These are phyloP conservation scores for Globisporangium cederbergense DNA, from an alignment of 352 stramenopile genomes.

Conservation along the genomic window DNA sequence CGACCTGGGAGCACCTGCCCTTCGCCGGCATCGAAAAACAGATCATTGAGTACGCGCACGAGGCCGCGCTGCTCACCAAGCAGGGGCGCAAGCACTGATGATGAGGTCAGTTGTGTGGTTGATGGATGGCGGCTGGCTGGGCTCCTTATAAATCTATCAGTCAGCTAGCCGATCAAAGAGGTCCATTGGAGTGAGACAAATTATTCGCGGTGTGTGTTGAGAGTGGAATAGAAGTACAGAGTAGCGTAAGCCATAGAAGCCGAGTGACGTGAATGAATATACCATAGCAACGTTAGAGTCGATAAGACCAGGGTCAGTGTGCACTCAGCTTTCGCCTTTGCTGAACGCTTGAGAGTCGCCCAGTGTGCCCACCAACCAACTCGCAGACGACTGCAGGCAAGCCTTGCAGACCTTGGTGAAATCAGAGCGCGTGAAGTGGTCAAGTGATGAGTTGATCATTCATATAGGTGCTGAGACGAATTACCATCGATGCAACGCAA, in stretches of 20 bases:
- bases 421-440: too few species aligned
- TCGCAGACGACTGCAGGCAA: too few species aligned
- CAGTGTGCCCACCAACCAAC: too few species aligned
- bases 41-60: conserved; percentile 49
- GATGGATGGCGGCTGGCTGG: too few species aligned
- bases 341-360: too few species aligned
- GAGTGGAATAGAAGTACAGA: neutral
- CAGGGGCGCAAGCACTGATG: neutral
- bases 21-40: conserved; percentile 49
- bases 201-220: neutral
- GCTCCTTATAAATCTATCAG: too few species aligned
- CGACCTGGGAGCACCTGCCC: conserved; percentile 30
- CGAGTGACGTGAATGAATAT: neutral
- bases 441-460: too few species aligned
- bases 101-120: neutral
- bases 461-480: too few species aligned
- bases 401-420: too few species aligned
- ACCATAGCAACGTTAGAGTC: conserved; percentile 2
- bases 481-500: too few species aligned
- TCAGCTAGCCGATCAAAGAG: neutral
- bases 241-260: neutral
- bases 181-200: neutral
- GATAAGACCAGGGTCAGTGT: neutral
- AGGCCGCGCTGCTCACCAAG: conserved; percentile 32
- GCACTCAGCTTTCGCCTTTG: too few species aligned